Base-by-base conservation (phyloP, 208 protist genomes). In the Leishmania arabica region DNA sequence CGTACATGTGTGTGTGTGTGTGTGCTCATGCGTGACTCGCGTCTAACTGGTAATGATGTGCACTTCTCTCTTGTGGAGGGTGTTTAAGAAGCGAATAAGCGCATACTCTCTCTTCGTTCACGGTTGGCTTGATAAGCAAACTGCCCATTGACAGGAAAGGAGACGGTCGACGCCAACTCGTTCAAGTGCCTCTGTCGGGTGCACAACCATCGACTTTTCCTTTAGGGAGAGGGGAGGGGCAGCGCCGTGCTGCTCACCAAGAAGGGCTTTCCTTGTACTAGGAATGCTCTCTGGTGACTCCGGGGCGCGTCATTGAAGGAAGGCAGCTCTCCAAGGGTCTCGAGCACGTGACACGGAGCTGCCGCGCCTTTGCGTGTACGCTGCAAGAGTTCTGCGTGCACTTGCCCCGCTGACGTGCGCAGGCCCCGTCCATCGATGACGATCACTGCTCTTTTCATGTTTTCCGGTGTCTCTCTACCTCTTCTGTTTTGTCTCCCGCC, bases 51-150 rank as follows among this genome's bases (percentile, higher is more conserved):
- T 72, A 72, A 72, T 72, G 40, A 15, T 72, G 24, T 31, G 0
- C 19, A 21, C 40, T 53, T 72, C 24, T 34, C 40, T 42, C 19
- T 47, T 8, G 40, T 66, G 24, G 7, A 31, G 51, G 24, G 11
- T 60, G 45, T 37, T 54, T 49, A 60, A 75, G 5, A 75, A 75
- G 51, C 71, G 71, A 27, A 75, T 75, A 75, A 75, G 49, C 49
- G 71, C 27, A 9, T 51, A 19, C 19, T 51, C 37, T 31, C 5
- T 56, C 1, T n/a, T 51, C 0, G 0, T 21, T 51, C 56, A 11
- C 21, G 0, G 51, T 51, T 21, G 24, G 42, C 56, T 31, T 34
- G 27, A 72, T n/a, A 53, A n/a, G 13, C 40, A 53, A 21, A n/a
- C 24, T 17, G 15, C 40, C 42, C 6, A 51, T 34, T 0, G 24